Percentiles rank a stretch among this genome's conserved stretches.
Conservation (phyloP, 2,329 filamentous ascomycete species). For the Colletotrichum aenigma region DNA sequence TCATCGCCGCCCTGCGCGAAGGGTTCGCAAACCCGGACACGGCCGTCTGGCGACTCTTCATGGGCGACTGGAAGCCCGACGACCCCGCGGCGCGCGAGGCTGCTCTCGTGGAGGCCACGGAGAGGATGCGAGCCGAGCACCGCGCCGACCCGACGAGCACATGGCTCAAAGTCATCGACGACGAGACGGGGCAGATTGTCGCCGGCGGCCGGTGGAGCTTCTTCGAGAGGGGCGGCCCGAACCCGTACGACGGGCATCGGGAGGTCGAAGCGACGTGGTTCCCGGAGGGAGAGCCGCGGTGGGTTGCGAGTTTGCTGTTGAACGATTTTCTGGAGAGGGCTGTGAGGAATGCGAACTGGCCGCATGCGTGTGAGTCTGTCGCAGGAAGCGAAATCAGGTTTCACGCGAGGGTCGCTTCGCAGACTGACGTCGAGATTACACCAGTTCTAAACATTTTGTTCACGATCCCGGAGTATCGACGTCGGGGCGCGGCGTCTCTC, state of each 20-base stretch:
- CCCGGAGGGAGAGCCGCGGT: neutral
- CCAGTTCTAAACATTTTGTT: conserved; percentile 40
- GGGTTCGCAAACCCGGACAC: neutral
- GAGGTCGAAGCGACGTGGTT: neutral
- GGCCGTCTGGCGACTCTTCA: neutral
- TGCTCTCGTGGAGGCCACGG: neutral
- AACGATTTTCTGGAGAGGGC: neutral
- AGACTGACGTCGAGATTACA: neutral
- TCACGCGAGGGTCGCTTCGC: neutral
- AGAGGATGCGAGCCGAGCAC: neutral
- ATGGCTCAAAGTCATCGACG: conserved; percentile 41
- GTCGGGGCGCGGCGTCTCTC: conserved; percentile 36
- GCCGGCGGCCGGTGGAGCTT: neutral
- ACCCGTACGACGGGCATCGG: neutral
- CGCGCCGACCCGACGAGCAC: conserved; percentile 29
- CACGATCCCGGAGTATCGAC: conserved; percentile 37
- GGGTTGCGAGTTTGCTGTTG: neutral
- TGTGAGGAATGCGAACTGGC: neutral
- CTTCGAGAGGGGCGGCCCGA: neutral
- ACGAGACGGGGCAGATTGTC: conserved; percentile 12
- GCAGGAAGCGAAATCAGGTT: neutral
- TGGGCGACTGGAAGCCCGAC: neutral
- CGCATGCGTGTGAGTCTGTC: neutral
- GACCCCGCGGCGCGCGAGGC: neutral
- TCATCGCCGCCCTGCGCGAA: neutral